Evolutionary conservation across 176 grass and related monocot genomes (phyloP), one percentile per base, ranked within the genome.

Genomic region (Aechmea fasciata): DNA sequence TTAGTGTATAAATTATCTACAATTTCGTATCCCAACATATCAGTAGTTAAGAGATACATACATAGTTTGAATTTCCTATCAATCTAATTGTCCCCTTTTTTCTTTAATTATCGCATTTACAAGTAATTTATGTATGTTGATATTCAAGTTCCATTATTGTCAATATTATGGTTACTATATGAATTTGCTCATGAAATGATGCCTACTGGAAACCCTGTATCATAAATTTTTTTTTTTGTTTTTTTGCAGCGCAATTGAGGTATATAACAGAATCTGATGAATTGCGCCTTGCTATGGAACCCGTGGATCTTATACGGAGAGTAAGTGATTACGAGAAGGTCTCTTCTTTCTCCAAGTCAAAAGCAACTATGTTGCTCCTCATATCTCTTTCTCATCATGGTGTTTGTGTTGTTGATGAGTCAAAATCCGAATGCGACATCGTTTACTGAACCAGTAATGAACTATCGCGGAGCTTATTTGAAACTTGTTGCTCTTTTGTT

Each of bases 181-280:
- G 13, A 67, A 52, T 41, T 41, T 67, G 10, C 15, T 22, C 7
- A 13, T 9, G 10, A 47, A 47, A 28, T 66, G 64, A 9, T 48
- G 50, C 51, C 25, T 78, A 71, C 13, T 26, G 3, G 14, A 50
- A 50, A 26, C 41, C 17, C 13, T 70, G 1, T 66, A 17, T 59
- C 25, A n/a, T n/a, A n/a, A n/a, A n/a, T n/a, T 41, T 41, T 41
- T 41, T 41, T 41, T 41, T 15, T 10, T 57, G 25, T 80, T 80
- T 70, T n/a, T 79, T 68, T 12, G 72, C 72, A 97, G 89, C 79
- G 51, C 89, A 90, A 77, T 61, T 97, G 41, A 66, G 71, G 28
- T 97, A 83, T 10, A 87, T 97, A 72, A 87, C 81, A 86, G 89
- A 97, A 71, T 97, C 86, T 1, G 89, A 92, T 70, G 89, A 97